Base-by-base conservation (phyloP, 352 stramenopile species). In the Phytophthora palmivora region DNA sequence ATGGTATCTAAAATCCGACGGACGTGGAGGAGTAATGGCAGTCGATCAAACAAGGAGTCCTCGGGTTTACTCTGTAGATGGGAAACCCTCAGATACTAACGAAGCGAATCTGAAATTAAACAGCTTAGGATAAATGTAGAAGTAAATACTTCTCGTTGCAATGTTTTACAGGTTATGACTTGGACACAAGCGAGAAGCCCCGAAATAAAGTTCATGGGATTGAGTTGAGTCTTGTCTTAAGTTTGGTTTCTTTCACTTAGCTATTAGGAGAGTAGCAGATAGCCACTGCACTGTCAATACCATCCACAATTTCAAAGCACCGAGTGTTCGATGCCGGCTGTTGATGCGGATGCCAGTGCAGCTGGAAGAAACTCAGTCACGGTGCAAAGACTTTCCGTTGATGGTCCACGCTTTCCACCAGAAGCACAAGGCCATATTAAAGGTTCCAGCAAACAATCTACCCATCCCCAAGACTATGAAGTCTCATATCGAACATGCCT, bases 401-500 rank as follows among this genome's bases (percentile, higher is more conserved):
- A 67, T 19, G 51, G 58, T 7, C 45, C 58, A 10, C 26, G 43
- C 3, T 48, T 67, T 18, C 37, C 58, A 24, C 19, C 30, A 39
- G 58, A 67, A 8, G 39, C 44, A 3, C 44, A 56, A 6, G 14
- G 16, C 1, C 43, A 42, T 1, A 0, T 12, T 15, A 67, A 38
- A 36, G 19, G 12, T n/a, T 7, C 19, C 1, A 44, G 2, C 3
- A 6, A 18, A 12, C 58, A 54, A 22, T 26, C 10, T 11, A 43
- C 56, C 1, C 49, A 50, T 1, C 14, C 55, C 2, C 46, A 63
- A 37, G 59, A 68, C 47, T 67, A 67, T 10, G 51, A 70, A 10
- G 51, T 78, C 33, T 63, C 70, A 32, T 72, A 75, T 21, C 39
- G 57, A 28, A 39, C 56, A 0, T 72, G 70, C 30, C 21, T 62